Base-by-base conservation (phyloP, 139 green algal species). In the Coccomyxa sp. region DNA sequence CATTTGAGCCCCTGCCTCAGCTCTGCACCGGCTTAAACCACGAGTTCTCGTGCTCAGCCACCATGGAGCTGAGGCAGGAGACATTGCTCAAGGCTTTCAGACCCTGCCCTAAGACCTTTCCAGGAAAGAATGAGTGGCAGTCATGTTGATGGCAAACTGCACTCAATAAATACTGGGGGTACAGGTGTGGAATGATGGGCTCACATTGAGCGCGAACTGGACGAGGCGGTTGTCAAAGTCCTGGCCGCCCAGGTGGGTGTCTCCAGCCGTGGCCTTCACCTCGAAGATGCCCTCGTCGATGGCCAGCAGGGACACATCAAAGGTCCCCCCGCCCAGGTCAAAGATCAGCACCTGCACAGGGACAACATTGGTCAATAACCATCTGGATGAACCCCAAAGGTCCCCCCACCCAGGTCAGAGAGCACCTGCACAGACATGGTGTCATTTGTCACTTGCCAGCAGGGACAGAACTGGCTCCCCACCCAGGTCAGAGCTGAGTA, bases 331-430 rank as follows among this genome's bases (percentile, higher is more conserved):
- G 36, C 92, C 92, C 50, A 97, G 85, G 82, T 97, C 92, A 76
- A 93, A 94, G 82, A 97, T 95, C 27, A 97, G 88, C 86, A 97
- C 93, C 70, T 97, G 92, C 79, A 85, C 50, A n/a, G n/a, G n/a
- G n/a, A n/a, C n/a, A n/a, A n/a, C n/a, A n/a, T n/a, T n/a, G n/a
- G n/a, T n/a, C n/a, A n/a, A n/a, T n/a, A n/a, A n/a, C n/a, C n/a
- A n/a, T n/a, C n/a, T n/a, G n/a, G n/a, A n/a, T n/a, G n/a, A n/a
- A 97, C 92, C 89, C 96, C 92, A 84, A 96, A 97, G 68, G 92
- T 97, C 68, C 92, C 92, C 38, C 92, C 92, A 38, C 92, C 92
- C 44, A 97, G 84, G 82, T 97, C 92, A 78, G 92, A 93, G 82
- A 96, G 95, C n/a, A 97, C 87, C 86, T n/a, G n/a, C n/a, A n/a